These are phyloP conservation scores for Sporothrix pallida DNA, from an alignment of 2,329 filamentous ascomycete genomes.

Conservation along the genomic window DNA sequence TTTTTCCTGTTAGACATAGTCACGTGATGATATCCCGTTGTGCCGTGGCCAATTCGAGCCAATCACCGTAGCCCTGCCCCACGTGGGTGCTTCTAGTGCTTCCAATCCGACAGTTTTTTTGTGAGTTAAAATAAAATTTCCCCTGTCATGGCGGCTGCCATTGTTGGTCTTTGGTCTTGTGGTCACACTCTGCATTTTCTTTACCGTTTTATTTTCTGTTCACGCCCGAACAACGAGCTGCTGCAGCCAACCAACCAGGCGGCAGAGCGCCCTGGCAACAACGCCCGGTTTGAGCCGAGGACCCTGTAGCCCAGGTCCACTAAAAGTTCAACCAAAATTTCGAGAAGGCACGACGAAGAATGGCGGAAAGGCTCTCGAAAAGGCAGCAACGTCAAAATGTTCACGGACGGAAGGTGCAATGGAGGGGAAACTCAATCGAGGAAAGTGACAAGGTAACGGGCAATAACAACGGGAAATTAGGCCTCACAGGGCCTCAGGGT, in stretches of 20 bases:
- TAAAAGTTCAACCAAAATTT: conserved; percentile 32
- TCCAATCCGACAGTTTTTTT: conserved; percentile 7
- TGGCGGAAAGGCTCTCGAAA: background rate
- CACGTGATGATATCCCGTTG: conserved; percentile 16
- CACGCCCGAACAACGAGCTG: conserved; percentile 22
- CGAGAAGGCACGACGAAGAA: background rate
- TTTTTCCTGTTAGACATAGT: background rate
- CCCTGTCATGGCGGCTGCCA: background rate
- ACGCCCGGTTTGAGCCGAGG: conserved; percentile 37
- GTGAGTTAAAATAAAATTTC: background rate
- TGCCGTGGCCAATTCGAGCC: conserved; percentile 17
- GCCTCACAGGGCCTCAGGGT: too few species aligned
- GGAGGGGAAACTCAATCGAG: background rate
- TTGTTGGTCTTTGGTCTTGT: background rate
- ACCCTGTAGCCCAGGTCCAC: conserved; percentile 31
- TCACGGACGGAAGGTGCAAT: background rate
- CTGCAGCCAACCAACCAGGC: conserved; percentile 20
- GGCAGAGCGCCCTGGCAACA: conserved; percentile 22
- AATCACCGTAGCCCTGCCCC: background rate
- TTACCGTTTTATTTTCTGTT: conserved; percentile 15
- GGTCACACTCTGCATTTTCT: background rate
- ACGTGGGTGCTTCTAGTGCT: conserved; percentile 30
- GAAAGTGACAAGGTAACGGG: background rate
- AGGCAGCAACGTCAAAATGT: too few species aligned
- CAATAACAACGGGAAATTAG: background rate